Base-by-base conservation (phyloP, 2,329 filamentous ascomycete species). In the Fusarium poae region DNA sequence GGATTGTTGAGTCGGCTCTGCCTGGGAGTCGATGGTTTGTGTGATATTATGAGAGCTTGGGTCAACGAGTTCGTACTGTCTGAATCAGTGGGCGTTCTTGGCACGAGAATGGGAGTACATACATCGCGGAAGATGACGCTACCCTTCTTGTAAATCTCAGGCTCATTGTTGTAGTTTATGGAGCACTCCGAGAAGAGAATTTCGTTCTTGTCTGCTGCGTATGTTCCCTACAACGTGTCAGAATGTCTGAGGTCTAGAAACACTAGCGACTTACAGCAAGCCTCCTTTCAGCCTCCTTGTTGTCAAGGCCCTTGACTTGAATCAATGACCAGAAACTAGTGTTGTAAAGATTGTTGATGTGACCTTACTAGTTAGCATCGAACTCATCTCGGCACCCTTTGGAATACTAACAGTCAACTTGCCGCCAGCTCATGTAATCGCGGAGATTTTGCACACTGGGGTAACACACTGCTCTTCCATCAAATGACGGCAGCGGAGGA, bases 281-380 rank as follows among this genome's bases (percentile, higher is more conserved):
- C 62, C 88, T 87, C 75, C 91, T 87, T 77, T 98, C 95, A 0
- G 96, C 96, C 61, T 93, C 91, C 51, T 89, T 91, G 30, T 89
- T 87, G 53, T 87, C 89, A 82, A 96, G 86, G 0, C 91, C 92
- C 3, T 92, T 94, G 48, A 88, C 83, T 68, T 93, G 88, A 23
- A 98, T 91, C 74, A 99, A 83, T 1, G 91, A 85, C 96, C 96
- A 99, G 78, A 98, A 98, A 0, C 93, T 93, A 0, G 96, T 99
- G 78, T 99, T 99, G 80, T 97, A 99, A 6, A 99, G 86, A 75
- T 99, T 99, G 79, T 99, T 99, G 74, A 99, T 97, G 77, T 99
- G 96, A 70, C 92, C 92, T 95, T 62, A 12, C 0, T 13, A 5
- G 35, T 77, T 63, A 75, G 71, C 21, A 55, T 23, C 2, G 5